Evolutionary conservation across 768 basidiomycete genomes (phyloP), one percentile per base, ranked within the genome.

Genomic region (Termitomyces sp.): DNA sequence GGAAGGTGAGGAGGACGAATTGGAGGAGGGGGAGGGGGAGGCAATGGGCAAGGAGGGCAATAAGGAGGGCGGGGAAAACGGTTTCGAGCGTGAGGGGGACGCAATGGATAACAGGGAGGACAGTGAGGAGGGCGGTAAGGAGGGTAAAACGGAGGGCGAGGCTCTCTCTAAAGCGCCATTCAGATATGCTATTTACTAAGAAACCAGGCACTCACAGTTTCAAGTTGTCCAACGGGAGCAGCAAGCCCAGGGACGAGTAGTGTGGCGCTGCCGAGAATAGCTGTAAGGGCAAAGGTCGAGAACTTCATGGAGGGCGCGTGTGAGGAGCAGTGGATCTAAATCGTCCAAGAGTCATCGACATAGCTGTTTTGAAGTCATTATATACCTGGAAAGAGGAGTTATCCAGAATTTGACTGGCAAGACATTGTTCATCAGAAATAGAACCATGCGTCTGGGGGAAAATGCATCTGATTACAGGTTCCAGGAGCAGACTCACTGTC

Each of bases 301-400:
- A 58, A 40, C n/a, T 54, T 58, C 58, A 58, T 58, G 28, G 16
- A 9, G 18, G 3, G 24, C 9, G 16, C 16, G 14, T 12, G 2
- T 12, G 9, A 26, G 22, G n/a, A 32, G 18, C 10, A 9, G 2
- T 35, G 1, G 12, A n/a, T 38, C 2, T n/a, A 3, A 33, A 3
- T 6, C 9, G 26, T 8, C 3, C 32, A 14, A 12, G 5, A 14
- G 5, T 2, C 38, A 18, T 20, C 18, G 13, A 16, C 1, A 9
- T 26, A 4, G 18, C 22, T 20, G 20, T 18, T 47, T 8, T 30
- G 18, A 18, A 26, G 49, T 8, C 30, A 8, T n/a, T 54, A 54
- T 58, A 53, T 54, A 58, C 16, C 46, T 38, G 24, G 22, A 36
- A 58, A 58, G 53, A 54, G 58, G 58, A 22, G 52, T n/a, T 13